Evolutionary conservation across 495 filamentous ascomycete species (phyloP), one percentile per base, ranked within the genome.

Genomic region (Penicillium pancosmium): DNA sequence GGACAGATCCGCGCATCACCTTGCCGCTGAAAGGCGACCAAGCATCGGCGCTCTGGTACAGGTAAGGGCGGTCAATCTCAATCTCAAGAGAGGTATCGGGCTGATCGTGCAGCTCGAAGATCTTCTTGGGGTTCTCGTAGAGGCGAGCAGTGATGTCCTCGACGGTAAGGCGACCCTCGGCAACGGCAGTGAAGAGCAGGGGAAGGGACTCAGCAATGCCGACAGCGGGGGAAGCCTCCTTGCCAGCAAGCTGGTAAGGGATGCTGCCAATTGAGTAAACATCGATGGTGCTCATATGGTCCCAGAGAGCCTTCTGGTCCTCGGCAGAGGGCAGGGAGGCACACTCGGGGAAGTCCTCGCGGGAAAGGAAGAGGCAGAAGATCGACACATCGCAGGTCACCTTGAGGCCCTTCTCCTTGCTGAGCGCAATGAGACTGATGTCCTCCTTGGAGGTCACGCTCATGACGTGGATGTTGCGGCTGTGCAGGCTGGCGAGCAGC

Each of bases 81-180:
- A 92, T 79, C 74, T 94, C 91, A 31, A 93, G 77, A 11, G 82
- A 85, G 54, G 88, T 86, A 56, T 86, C 87, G 16, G 84, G 75
- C 68, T 94, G 91, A 61, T 94, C 91, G 61, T 94, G 91, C 48
- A 94, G 81, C 76, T 93, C 89, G 57, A 93, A 94, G 60, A 94
- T 94, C 64, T 82, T 84, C 79, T 88, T 91, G 18, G 91, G 91
- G 63, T 92, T 92, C 61, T 91, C 86, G 65, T 93, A 88, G 2
- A 94, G 80, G 16, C 87, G 83, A 27, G 78, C 68, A 55, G 80
- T 86, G 68, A 94, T 78, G 64, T 93, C 89, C 31, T 92, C 87
- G 33, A 91, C 72, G 1, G 87, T 90, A 62, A 94, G 72, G 60
- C 79, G 86, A 54, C 90, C 89, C 68, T 92, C 88, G 15, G 86